Percentiles rank a stretch among this genome's conserved stretches.
phyloP scores from a whole-genome alignment of 2,329 filamentous ascomycete species.

The Penicillium sp. region DNA sequence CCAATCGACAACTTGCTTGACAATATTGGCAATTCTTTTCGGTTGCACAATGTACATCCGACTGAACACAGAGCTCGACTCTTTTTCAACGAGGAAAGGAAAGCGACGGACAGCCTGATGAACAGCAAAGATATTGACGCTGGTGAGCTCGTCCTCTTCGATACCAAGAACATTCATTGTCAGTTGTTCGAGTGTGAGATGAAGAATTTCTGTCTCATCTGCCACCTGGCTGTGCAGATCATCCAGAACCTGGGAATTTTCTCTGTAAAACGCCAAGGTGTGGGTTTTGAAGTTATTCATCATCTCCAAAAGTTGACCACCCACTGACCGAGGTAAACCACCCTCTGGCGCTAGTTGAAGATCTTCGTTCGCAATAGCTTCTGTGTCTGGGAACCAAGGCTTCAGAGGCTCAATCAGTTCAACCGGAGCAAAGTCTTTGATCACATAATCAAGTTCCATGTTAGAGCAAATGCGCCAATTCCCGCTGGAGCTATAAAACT shows the following conservation, averaged over 20 bases:
- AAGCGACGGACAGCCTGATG: slow-evolving; percentile 34
- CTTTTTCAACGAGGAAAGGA: slow-evolving; percentile 37
- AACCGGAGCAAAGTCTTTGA: slow-evolving; percentile 51
- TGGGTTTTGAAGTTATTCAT: slow-evolving; percentile 37
- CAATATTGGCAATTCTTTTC: slow-evolving; percentile 49
- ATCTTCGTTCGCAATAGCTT: slow-evolving; percentile 27
- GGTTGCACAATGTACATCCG: slow-evolving; percentile 53
- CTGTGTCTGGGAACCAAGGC: slow-evolving; percentile 51
- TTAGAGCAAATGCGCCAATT: slow-evolving; percentile 45
- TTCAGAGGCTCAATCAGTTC: slow-evolving; percentile 50
- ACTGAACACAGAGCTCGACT: slow-evolving; percentile 35
- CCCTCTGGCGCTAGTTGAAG: slow-evolving; percentile 43
- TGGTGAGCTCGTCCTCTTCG: slow-evolving; percentile 30
- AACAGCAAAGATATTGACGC: slow-evolving; percentile 36
- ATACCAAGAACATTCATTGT: slow-evolving; percentile 36
- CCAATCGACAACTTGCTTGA: slow-evolving; percentile 57
- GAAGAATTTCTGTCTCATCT: slow-evolving; percentile 35
- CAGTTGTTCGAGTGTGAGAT: slow-evolving; percentile 41
- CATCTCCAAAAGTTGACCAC: slow-evolving; percentile 36
- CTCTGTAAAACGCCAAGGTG: slow-evolving; percentile 36
- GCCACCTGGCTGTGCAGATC: slow-evolving; percentile 41
- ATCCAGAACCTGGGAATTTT: slow-evolving; percentile 37
- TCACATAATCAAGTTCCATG: slow-evolving; percentile 48
- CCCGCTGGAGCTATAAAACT: slow-evolving; percentile 46
- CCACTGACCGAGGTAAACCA: slow-evolving; percentile 41